Evolutionary conservation across 2,329 filamentous ascomycete species (phyloP).

Genomic region (Aspergillus piperis): DNA sequence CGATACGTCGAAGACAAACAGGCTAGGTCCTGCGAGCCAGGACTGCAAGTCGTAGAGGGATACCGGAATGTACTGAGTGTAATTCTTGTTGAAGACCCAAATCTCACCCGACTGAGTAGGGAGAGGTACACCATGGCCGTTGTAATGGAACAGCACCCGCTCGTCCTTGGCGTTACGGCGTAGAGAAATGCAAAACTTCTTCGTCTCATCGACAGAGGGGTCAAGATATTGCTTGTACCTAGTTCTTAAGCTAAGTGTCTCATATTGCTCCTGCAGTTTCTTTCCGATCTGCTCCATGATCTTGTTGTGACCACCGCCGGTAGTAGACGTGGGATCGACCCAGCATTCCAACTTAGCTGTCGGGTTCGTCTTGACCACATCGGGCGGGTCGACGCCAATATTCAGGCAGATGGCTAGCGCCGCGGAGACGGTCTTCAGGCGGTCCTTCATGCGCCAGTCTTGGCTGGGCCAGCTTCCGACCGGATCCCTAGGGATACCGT

Average conservation of each 20-base stretch:
- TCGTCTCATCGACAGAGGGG: conserved; percentile 94
- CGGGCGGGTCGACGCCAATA: conserved; percentile 94
- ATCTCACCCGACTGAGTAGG: conserved; percentile 95
- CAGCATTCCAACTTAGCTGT: conserved; percentile 94
- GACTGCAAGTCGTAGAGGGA: conserved; percentile 92
- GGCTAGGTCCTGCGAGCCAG: conserved; percentile 91
- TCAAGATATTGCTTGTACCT: conserved; percentile 97
- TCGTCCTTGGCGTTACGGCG: conserved; percentile 94
- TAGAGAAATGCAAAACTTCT: conserved; percentile 90
- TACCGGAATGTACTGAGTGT: conserved; percentile 97
- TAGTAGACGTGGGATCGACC: conserved; percentile 84
- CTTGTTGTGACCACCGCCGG: conserved; percentile 72
- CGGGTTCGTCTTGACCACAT: conserved; percentile 92
- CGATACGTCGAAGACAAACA: conserved; percentile 98
- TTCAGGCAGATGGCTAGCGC: conserved; percentile 93
- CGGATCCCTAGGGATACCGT: conserved; percentile 74
- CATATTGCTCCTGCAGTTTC: conserved; percentile 92
- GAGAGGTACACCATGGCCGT: conserved; percentile 94
- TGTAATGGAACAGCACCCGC: conserved; percentile 96
- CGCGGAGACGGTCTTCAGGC: conserved; percentile 93
- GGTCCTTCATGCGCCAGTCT: conserved; percentile 97
- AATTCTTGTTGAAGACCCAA: conserved; percentile 99
- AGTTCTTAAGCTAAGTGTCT: conserved; percentile 91
- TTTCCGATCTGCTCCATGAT: conserved; percentile 94
- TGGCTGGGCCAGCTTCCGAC: conserved; percentile 63